Conservation (phyloP, 805 yeast species). For the Kodamaea lidongshanica region DNA sequence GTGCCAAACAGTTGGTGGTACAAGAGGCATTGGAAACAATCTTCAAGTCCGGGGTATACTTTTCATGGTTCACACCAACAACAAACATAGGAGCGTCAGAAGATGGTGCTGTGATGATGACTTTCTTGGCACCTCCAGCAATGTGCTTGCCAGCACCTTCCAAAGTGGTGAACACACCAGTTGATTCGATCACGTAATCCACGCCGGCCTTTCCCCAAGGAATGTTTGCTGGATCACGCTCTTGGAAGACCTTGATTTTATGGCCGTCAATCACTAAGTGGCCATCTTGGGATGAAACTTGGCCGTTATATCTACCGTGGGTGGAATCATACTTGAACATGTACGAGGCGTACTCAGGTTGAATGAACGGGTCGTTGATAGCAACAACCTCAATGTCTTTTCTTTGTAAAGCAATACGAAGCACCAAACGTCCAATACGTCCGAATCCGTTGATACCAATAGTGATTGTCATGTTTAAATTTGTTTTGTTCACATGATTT, state of each 20-base stretch:
- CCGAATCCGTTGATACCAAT: constrained; percentile 95
- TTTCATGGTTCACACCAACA: constrained; percentile 79
- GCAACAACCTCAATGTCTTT: constrained; percentile 77
- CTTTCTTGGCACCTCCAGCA: constrained; percentile 91
- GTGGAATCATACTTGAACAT: constrained; percentile 95
- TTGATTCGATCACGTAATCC: constrained; percentile 85
- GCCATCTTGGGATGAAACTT: constrained; percentile 54
- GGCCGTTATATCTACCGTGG: constrained; percentile 80
- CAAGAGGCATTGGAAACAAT: constrained; percentile 91
- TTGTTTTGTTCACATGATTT: too few species aligned
- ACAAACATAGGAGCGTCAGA: constrained; percentile 94
- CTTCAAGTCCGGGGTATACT: constrained; percentile 67
- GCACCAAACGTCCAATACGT: constrained; percentile 85
- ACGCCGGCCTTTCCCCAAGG: constrained; percentile 86
- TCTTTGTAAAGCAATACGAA: constrained; percentile 74
- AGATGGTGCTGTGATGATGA: constrained; percentile 90
- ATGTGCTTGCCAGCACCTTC: constrained; percentile 82
- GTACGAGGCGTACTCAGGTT: constrained; percentile 87
- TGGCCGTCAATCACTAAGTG: constrained; percentile 63
- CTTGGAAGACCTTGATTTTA: constrained; percentile 63
- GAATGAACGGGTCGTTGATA: constrained; percentile 87
- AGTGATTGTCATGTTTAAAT: constrained; percentile 46
- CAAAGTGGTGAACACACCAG: constrained; percentile 84
- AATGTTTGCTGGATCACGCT: constrained; percentile 77
- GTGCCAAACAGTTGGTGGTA: constrained; percentile 94